Evolutionary conservation across 2,329 filamentous ascomycete species (phyloP), one percentile per base, ranked within the genome.

Genomic region (Arachnomyces sp.): DNA sequence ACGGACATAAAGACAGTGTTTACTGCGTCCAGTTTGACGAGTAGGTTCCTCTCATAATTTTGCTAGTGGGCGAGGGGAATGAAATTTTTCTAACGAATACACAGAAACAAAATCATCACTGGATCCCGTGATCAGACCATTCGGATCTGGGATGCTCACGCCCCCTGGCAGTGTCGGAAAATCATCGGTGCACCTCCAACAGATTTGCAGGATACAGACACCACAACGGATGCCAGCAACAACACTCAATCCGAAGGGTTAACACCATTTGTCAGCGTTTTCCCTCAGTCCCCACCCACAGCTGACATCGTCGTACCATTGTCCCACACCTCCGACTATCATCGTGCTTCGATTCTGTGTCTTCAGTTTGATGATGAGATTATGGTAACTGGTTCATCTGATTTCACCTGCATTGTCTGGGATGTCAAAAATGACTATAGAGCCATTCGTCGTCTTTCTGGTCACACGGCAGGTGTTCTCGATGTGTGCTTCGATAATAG

Each of bases 11-110:
- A 17, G 92, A 98, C 61, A 95, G 88, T 50, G 93, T 98, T 42
- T 98, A 98, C 67, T 98, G 92, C 63, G 78, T 94, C 42, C 92
- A 98, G 59, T 98, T 96, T 60, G 92, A 98, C 61, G 90, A 96
- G 82, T 88, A 75, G 53, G 82, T 70, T 29, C 4, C 37, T 34
- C 28, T 25, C 16, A 21, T 17, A 15, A 30, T 29, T 11, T 11
- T 13, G 3, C 14, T 28, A 15, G 8, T 25, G 11, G 21, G 25
- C 18, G 11, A 30, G 28, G 31, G 5, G 31, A 33, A 13, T 7
- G 21, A 18, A 28, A 7, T 39, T 16, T 37, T 39, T 47, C 66
- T 73, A 60, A 72, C 53, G 28, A 13, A 11, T n/a, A 14, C 38
- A 16, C 54, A 88, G 84, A 60, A 74, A 84, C 58, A 98, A 96